Conservation (phyloP, 768 basidiomycete species). For the Mycena galopus region DNA sequence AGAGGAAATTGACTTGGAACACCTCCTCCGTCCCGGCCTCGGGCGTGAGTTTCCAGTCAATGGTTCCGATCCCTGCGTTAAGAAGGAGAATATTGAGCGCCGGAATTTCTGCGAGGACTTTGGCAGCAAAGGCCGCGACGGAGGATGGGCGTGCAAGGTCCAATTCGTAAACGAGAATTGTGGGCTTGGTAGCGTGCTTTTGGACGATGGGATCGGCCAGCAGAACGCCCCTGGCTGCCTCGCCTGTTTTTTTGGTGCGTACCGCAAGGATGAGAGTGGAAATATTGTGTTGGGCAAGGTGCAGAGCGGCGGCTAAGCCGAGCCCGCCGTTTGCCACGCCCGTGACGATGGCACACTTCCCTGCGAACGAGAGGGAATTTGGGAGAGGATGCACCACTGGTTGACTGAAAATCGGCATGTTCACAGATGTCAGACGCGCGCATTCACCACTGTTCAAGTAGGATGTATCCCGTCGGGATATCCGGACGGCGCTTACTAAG, state of each 20-base stretch:
- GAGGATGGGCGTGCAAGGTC: constrained; percentile 36
- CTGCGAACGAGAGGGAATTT: too few relatives aligned
- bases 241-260: constrained; percentile 26
- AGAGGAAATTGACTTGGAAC: constrained; percentile 39
- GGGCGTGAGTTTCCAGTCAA: constrained; percentile 28
- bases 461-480: too few relatives aligned
- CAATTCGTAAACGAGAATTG: constrained; percentile 36
- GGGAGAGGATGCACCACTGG: too few relatives aligned
- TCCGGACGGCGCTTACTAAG: too few relatives aligned
- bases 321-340: too few relatives aligned
- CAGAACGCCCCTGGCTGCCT: constrained; percentile 24
- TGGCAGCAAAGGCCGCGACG: constrained; percentile 29
- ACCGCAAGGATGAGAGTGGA: too few relatives aligned
- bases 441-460: too few relatives aligned
- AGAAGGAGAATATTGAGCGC: constrained; percentile 38
- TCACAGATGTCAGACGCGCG: too few relatives aligned
- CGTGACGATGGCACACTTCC: too few relatives aligned
- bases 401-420: too few relatives aligned
- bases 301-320: too few relatives aligned
- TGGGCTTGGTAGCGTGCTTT: constrained; percentile 15
- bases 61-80: constrained; percentile 35
- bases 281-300: too few relatives aligned
- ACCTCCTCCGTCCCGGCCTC: constrained; percentile 32
- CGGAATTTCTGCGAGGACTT: constrained; percentile 23
- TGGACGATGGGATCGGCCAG: constrained; percentile 35